phyloP scores from a whole-genome alignment of 306 rosid genomes.

The Cicer chorassanicum region DNA sequence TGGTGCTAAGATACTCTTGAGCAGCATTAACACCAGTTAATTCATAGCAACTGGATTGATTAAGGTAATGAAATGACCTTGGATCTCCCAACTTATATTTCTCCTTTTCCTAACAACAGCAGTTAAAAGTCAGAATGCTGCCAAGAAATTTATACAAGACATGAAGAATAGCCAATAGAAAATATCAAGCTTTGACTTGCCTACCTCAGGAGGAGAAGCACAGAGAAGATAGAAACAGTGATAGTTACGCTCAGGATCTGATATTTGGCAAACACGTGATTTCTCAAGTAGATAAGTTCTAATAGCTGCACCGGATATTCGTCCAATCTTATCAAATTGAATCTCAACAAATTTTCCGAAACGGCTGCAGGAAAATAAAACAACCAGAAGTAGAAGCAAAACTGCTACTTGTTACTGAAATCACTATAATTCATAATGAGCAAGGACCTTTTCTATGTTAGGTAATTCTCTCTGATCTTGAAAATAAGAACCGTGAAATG shows the following conservation, averaged over 20 bases:
- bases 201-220: slow-evolving; percentile 89
- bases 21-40: slow-evolving; percentile 74
- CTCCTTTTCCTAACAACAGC: slow-evolving; percentile 72
- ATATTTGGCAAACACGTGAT: slow-evolving; percentile 96
- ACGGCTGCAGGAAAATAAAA: slow-evolving; percentile 68
- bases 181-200: slow-evolving; percentile 38
- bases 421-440: slow-evolving; percentile 39
- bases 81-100: slow-evolving; percentile 84
- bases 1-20: slow-evolving; percentile 77
- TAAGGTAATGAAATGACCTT: slow-evolving; percentile 82
- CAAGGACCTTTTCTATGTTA: slow-evolving; percentile 35
- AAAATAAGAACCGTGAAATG: slow-evolving; percentile 38
- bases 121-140: slow-evolving; percentile 39
- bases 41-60: slow-evolving; percentile 86
- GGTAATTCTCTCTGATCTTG: slow-evolving; percentile 30
- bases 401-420: slow-evolving; percentile 37
- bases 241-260: slow-evolving; percentile 90
- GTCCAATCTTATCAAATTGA: slow-evolving; percentile 73
- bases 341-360: slow-evolving; percentile 96
- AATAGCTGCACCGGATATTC: slow-evolving; percentile 95
- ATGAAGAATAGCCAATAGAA: slow-evolving; percentile 36
- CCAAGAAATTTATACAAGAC: slow-evolving; percentile 20
- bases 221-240: slow-evolving; percentile 90
- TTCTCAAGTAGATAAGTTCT: slow-evolving; percentile 92
- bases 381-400: slow-evolving; percentile 45